Base-by-base conservation (phyloP, 2,329 filamentous ascomycete genomes). In the Pseudomassariella vexata region DNA sequence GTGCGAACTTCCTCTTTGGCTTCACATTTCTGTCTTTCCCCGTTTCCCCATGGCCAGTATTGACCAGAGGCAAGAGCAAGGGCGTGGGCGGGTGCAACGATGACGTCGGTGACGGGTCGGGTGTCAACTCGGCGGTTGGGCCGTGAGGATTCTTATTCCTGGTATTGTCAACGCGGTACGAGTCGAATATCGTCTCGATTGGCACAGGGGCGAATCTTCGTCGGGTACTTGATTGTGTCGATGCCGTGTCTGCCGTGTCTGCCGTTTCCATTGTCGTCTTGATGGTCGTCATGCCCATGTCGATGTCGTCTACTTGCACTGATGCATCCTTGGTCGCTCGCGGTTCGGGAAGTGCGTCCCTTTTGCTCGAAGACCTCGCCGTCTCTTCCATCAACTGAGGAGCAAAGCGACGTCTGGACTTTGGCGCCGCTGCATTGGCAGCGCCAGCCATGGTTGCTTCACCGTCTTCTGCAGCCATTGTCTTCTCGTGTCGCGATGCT, bases 101-200 rank as follows among this genome's bases (percentile, higher is more conserved):
- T 9, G 68, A 65, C 33, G 66, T 67, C 24, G 70, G 70, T 28
- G 68, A 72, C 11, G 66, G 61, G 42, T 70, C 66, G 16, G 70
- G 68, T 1, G 73, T 76, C 19, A 70, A 65, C 46, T 79, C 77
- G 30, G 76, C 70, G 20, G 70, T 73, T 22, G 71, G 71, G 34
- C 71, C 68, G 34, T 60, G 52, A 36, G 52, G 46, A 29, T 57
- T 62, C 26, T 51, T 45, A 30, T 52, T 48, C n/a, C n/a, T n/a
- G n/a, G n/a, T n/a, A n/a, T n/a, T n/a, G n/a, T n/a, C n/a, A 49
- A 66, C 65, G 47, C 76, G 64, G 51, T 66, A 72, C 28, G 74
- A 72, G 44, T 77, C 76, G 45, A 74, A 76, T 2, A 73, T 80
- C 7, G 82, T 87, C 56, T 88, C 84, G 42, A 88, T 75, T 11